Evolutionary conservation across 192 early-diverging fungal genomes (phyloP).

Genomic region (Coemansia sp.): DNA sequence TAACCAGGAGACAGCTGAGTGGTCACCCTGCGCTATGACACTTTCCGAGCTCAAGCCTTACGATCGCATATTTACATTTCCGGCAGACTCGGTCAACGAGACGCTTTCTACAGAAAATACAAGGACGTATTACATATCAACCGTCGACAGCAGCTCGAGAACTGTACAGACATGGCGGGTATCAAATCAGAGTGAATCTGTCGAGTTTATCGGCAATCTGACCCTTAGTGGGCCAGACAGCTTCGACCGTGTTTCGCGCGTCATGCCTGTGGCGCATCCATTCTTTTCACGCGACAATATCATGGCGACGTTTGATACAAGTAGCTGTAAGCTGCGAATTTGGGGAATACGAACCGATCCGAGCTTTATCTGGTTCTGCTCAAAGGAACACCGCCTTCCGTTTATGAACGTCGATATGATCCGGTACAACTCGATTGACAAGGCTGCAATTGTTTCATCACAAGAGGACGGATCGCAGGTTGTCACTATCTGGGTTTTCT

Average conservation of each 20-base stretch:
- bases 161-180: constrained; percentile 43
- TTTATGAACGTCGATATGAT: constrained; percentile 50
- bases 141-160: constrained; percentile 16
- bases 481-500: constrained; percentile 51
- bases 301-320: constrained; percentile 46
- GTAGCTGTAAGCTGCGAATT: constrained; percentile 38
- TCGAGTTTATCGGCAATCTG: constrained; percentile 23
- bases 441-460: constrained; percentile 49
- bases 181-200: constrained; percentile 2
- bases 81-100: constrained; percentile 10
- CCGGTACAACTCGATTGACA: constrained; percentile 55
- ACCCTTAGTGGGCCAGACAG: constrained; percentile 7
- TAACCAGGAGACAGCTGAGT: constrained; percentile 16
- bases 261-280: constrained; percentile 49
- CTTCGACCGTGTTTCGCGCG: constrained; percentile 47
- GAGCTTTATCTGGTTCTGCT: constrained; percentile 40
- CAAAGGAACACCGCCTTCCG: constrained; percentile 49
- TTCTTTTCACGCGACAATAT: constrained; percentile 52
- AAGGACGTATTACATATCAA: constrained; percentile 40
- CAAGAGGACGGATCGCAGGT: constrained; percentile 32
- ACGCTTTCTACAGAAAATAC: neutral
- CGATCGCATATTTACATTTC: constrained; percentile 50
- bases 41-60: constrained; percentile 28
- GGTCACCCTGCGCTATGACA: constrained; percentile 24
- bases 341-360: constrained; percentile 45